Evolutionary conservation across 129 eudicot genomes (phyloP), one percentile per base, ranked within the genome.

Genomic region (Tagetes patula): DNA sequence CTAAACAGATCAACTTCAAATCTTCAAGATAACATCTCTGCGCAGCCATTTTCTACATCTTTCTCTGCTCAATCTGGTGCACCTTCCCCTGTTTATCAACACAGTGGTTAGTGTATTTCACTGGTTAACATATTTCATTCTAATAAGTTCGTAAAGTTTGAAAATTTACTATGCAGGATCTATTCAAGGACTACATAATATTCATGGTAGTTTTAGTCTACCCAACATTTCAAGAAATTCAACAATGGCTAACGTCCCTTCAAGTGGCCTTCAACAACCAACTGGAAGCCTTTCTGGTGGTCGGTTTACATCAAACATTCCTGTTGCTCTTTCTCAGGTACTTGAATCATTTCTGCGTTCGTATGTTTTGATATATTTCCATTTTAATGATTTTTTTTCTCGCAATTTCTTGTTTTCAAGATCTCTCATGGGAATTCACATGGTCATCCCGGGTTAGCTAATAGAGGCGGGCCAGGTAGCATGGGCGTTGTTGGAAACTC

Each of bases 51-150:
- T 74, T 68, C 92, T 13, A 30, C 91, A 66, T 87, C 98, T 46
- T 92, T 89, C 65, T 78, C 98, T 75, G 75, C 86, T 76, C 98
- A 92, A 76, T 83, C 98, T 78, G 98, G 98, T 72, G 88, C 98
- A 61, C 95, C 88, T 49, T 85, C 96, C 70, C 92, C 95, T 74
- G 90, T 74, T 76, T 87, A 65, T 55, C 96, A 87, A 74, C 98
- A 89, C 79, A 52, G 84, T 38, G 96, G 96, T 93, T 32, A 79
- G 88, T 76, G 55, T 36, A 5, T 52, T 45, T 72, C 65, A 50
- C 72, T 71, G 65, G 7, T 39, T 59, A 27, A 11, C 46, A 8
- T 60, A 6, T 52, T 58, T 67, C 41, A 14, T 55, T 27, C 14
- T 6, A 34, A n/a, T 67, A 76, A 52, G 55, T 12, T 46, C 45